Evolutionary conservation across 352 stramenopile genomes (phyloP).

Genomic region (Phytopythium chamaehyphon): DNA sequence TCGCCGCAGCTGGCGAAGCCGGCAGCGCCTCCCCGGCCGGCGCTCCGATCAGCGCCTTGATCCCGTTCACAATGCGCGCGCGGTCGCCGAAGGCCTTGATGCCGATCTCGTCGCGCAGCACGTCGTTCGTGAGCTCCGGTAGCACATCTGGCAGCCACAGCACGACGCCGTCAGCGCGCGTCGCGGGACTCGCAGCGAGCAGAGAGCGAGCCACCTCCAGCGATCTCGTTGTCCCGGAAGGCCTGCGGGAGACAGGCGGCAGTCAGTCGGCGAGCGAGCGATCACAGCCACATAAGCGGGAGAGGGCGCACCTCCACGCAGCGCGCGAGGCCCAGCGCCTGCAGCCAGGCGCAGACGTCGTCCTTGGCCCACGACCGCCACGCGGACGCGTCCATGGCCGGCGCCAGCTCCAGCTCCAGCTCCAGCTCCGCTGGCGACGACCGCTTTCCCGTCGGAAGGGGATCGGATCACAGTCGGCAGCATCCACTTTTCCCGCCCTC

Average conservation of each 20-base stretch:
- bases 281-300: no score
- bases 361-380: slow-evolving; percentile 35
- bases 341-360: slow-evolving; percentile 35
- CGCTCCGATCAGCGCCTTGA: slow-evolving; percentile 36
- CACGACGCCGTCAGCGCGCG: no score
- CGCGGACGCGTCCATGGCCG: slow-evolving; percentile 6
- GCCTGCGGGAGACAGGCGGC: slow-evolving; percentile 12
- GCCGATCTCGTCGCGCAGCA: slow-evolving; percentile 59
- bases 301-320: slow-evolving; percentile 23
- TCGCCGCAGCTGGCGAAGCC: background rate
- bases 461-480: background rate
- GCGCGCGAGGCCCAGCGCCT: slow-evolving; percentile 21
- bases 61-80: slow-evolving; percentile 49
- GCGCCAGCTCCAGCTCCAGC: no score
- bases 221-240: slow-evolving; percentile 55
- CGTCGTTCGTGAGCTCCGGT: slow-evolving; percentile 53
- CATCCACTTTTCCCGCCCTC: background rate
- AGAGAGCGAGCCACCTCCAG: slow-evolving; percentile 18
- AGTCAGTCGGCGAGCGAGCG: background rate
- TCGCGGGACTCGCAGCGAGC: no score
- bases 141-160: slow-evolving; percentile 63
- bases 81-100: slow-evolving; percentile 59
- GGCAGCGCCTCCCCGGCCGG: background rate
- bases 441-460: background rate
- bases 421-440: no score